These are phyloP conservation scores for Gyrodon lividus DNA, from an alignment of 768 basidiomycete species.

Conservation along the genomic window DNA sequence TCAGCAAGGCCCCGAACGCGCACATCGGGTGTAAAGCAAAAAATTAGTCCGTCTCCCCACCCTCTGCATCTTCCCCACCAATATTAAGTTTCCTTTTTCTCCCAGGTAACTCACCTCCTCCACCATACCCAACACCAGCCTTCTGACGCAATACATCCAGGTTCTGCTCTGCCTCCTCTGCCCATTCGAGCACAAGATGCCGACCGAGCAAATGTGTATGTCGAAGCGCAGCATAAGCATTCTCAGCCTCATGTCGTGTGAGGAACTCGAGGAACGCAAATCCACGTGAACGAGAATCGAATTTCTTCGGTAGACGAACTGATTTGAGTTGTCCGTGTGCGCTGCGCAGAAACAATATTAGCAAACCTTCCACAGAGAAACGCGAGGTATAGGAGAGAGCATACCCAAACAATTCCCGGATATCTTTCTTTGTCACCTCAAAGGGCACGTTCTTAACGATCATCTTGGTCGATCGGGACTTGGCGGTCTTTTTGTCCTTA, in stretches of 20 bases:
- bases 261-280: conserved; percentile 98
- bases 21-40: too few species aligned
- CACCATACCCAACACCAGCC: conserved; percentile 75
- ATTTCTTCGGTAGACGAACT: conserved; percentile 88
- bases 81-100: conserved; percentile 69
- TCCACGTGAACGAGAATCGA: conserved; percentile 84
- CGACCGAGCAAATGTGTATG: conserved; percentile 96
- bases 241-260: conserved; percentile 85
- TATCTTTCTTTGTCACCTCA: conserved; percentile 91
- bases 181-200: conserved; percentile 95
- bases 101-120: conserved; percentile 68
- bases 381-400: conserved; percentile 28
- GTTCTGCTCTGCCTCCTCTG: conserved; percentile 78
- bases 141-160: conserved; percentile 75
- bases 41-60: conserved; percentile 27
- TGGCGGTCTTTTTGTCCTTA: conserved; percentile 38
- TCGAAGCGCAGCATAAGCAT: conserved; percentile 79
- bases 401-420: conserved; percentile 85
- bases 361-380: background rate
- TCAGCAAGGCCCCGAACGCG: too few species aligned
- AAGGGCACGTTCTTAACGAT: conserved; percentile 98
- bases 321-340: conserved; percentile 93
- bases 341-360: conserved; percentile 38
- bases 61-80: conserved; percentile 38
- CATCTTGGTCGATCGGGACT: conserved; percentile 84